Percentiles rank a stretch among this genome's conserved stretches.
Evolutionary conservation across 768 basidiomycete species (phyloP).

Genomic region (Leucocoprinus sp.): DNA sequence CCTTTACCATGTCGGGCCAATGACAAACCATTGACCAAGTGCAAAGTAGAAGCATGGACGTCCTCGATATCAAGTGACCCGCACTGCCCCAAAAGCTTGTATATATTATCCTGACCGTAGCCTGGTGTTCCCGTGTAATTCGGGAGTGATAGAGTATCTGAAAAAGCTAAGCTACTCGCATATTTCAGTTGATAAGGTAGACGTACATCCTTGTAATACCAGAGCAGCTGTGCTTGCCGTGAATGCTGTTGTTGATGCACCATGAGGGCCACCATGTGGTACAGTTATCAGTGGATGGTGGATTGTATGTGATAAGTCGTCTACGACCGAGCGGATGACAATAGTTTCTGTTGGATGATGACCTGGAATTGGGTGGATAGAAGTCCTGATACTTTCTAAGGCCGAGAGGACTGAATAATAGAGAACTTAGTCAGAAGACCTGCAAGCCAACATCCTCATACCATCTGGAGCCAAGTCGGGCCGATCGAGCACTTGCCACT

Average conservation of each 20-base stretch:
- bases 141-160: constrained; percentile 51
- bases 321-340: constrained; percentile 29
- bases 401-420: constrained; percentile 30
- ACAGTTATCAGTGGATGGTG: constrained; percentile 40
- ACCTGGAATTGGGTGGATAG: constrained; percentile 41
- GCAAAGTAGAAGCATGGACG: constrained; percentile 44
- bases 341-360: constrained; percentile 47
- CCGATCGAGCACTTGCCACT: constrained; percentile 36
- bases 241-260: constrained; percentile 38
- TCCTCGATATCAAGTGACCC: constrained; percentile 62
- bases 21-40: constrained; percentile 38
- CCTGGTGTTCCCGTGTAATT: constrained; percentile 68
- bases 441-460: constrained; percentile 19
- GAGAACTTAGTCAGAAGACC: background rate
- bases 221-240: constrained; percentile 32
- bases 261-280: constrained; percentile 63
- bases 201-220: constrained; percentile 55
- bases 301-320: constrained; percentile 8
- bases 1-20: constrained; percentile 41
- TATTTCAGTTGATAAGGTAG: constrained; percentile 4
- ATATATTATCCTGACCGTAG: constrained; percentile 54
- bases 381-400: constrained; percentile 31
- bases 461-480: constrained; percentile 31
- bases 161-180: background rate
- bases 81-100: constrained; percentile 45